Conservation (phyloP, 169 alveolate genomes). For the Eimeria praecox region DNA sequence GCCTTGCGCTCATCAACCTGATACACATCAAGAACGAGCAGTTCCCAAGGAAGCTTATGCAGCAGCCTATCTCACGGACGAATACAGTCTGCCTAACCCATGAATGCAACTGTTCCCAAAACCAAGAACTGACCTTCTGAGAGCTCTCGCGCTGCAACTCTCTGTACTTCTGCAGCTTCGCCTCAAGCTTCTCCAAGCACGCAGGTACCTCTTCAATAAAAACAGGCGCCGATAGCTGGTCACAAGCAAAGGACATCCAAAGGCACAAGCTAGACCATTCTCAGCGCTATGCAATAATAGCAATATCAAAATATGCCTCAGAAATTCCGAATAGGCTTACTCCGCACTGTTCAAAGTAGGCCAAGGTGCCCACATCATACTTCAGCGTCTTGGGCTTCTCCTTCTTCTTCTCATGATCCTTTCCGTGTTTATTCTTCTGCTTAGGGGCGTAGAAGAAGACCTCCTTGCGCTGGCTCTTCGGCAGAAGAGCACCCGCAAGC, state of each 20-base stretch:
- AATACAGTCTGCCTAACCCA: background rate
- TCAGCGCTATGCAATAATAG: background rate
- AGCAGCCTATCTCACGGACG: background rate
- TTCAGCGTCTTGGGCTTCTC: slow-evolving; percentile 73
- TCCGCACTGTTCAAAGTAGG: slow-evolving; percentile 79
- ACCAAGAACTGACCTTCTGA: background rate
- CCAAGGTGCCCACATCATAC: slow-evolving; percentile 80
- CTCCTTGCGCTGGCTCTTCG: slow-evolving; percentile 80
- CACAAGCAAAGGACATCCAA: background rate
- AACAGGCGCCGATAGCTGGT: slow-evolving; percentile 48
- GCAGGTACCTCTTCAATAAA: slow-evolving; percentile 38
- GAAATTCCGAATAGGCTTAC: background rate
- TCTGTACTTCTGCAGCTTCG: slow-evolving; percentile 68
- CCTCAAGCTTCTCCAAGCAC: slow-evolving; percentile 47
- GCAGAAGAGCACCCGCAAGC: slow-evolving; percentile 76
- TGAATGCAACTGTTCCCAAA: background rate
- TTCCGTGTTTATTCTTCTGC: slow-evolving; percentile 33
- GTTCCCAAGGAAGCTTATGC: background rate
- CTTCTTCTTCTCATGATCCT: slow-evolving; percentile 46
- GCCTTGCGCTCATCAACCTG: slow-evolving; percentile 67
- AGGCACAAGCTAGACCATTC: background rate
- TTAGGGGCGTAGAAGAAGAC: slow-evolving; percentile 76
- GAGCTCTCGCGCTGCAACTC: slow-evolving; percentile 28
- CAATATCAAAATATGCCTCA: background rate
- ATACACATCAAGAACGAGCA: background rate